Evolutionary conservation across 805 yeast genomes (phyloP), one percentile per base, ranked within the genome.

Genomic region (Starmera caribaea): DNA sequence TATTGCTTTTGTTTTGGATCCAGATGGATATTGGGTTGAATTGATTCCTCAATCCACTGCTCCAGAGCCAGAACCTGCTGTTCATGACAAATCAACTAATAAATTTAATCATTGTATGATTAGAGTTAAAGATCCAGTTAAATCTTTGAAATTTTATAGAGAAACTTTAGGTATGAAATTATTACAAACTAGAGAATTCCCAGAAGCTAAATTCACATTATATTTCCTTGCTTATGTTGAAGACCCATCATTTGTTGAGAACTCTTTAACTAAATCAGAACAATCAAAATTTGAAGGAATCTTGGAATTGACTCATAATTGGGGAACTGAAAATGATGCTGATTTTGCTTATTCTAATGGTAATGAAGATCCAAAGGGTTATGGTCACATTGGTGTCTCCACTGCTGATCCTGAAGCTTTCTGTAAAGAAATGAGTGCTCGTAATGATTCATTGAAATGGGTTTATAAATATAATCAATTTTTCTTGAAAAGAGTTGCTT

Each of bases 21-120:
- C 97, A 7, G 90, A 90, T 62, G 92, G 92, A 51, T 92, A 92
- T 66, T 90, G 98, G 98, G 74, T 90, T 53, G 98, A 90, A 68
- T 65, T 90, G 54, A 74, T 90, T 49, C 78, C 77, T 53, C 79
- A 75, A 50, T 21, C 26, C 26, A 21, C 26, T 21, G 68, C 63
- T 15, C 47, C 48, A 11, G 72, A 65, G 17, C 65, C 52, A 26
- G 57, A 48, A 24, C 62, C 79, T 16, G 38, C 45, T 2, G 38
- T 46, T 10, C 44, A 52, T 40, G 53, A 57, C 42, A 49, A 51
- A 8, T 29, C 59, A 7, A 60, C 69, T 14, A 70, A 72, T 55
- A 66, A 71, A 45, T 74, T 90, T 61, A 89, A 90, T 65, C 97
- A 90, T 62, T 66, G 92, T 6, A 90, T 92, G 98, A 74, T 90